Conservation (phyloP, 495 filamentous ascomycete genomes). For the Hypoxylon trugodes region DNA sequence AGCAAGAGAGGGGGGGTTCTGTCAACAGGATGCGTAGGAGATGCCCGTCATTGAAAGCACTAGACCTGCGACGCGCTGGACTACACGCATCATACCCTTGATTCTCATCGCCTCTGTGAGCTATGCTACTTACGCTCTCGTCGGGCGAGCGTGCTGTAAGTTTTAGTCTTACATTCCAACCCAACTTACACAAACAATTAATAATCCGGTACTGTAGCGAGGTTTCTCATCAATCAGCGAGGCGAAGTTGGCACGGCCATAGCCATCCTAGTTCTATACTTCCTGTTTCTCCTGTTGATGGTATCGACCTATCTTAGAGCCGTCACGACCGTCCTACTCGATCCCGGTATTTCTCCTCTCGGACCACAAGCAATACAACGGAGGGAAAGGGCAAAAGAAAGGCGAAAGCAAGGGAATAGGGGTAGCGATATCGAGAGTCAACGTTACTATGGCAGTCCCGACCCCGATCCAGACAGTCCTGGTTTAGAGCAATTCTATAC, state of each 20-base stretch:
- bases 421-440: conserved; percentile 52
- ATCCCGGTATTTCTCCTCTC: conserved; percentile 75
- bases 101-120: conserved; percentile 49
- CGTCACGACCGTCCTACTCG: conserved; percentile 65
- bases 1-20: conserved; percentile 3
- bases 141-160: conserved; percentile 54
- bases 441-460: conserved; percentile 45
- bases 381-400: conserved; percentile 31
- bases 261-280: conserved; percentile 75
- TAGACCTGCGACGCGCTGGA: conserved; percentile 55
- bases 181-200: not conserved
- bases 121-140: conserved; percentile 53
- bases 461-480: conserved; percentile 54
- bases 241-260: conserved; percentile 65
- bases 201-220: conserved; percentile 54
- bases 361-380: conserved; percentile 54
- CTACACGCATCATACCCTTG: conserved; percentile 52
- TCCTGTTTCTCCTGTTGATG: conserved; percentile 71
- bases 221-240: conserved; percentile 66
- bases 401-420: conserved; percentile 35
- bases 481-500: conserved; percentile 71
- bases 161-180: conserved; percentile 7
- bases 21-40: conserved; percentile 39
- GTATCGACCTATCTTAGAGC: conserved; percentile 74
- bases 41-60: conserved; percentile 45